Base-by-base conservation (phyloP, 2,329 filamentous ascomycete genomes). In the Colletotrichum tanaceti region DNA sequence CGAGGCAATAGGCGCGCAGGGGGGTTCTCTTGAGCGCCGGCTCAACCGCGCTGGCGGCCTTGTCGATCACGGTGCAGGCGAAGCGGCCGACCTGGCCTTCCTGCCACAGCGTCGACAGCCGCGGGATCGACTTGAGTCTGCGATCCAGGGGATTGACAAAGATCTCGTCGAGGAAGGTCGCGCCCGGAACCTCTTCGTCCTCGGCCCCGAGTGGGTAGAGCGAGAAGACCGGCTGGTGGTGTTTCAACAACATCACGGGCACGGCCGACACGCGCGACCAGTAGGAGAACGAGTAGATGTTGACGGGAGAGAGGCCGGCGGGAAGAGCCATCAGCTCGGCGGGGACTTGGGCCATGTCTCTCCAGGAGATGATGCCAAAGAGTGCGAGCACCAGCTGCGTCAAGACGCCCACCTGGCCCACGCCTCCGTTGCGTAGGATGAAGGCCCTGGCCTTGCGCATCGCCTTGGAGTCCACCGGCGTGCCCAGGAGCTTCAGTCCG, bases 201-300 rank as follows among this genome's bases (percentile, higher is more conserved):
- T 63, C 35, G 16, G 52, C 20, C 16, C 61, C 61, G 14, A 63
- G 18, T 11, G 54, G 53, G 14, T 43, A 35, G 5, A 64, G 11
- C 6, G 44, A 43, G 4, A 64, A 64, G 1, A 58, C 22, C 1
- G 54, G 62, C 14, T 64, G 62, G 28, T 64, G 62, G 13, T 64
- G 62, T 13, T 58, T 58, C 24, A 64, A 35, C 24, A 64, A 11
- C 62, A 64, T 64, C 3, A 64, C 54, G 1, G 62, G 53, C 1
- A 64, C 62, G 1, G 62, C 62, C 9, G 62, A 58, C 7, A 64
- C 62, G 0, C 62, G 62, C 5, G 62, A 64, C 62, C 62, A 64
- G 62, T 64, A 58, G 1, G 62, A 58, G 16, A 64, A 64, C 10
- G 62, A 58, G 54, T 64, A 64, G 11, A 64, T 58, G 38, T 64